Evolutionary conservation across 148 eudicot genomes (phyloP).

Genomic region (Pouteria glomerata): DNA sequence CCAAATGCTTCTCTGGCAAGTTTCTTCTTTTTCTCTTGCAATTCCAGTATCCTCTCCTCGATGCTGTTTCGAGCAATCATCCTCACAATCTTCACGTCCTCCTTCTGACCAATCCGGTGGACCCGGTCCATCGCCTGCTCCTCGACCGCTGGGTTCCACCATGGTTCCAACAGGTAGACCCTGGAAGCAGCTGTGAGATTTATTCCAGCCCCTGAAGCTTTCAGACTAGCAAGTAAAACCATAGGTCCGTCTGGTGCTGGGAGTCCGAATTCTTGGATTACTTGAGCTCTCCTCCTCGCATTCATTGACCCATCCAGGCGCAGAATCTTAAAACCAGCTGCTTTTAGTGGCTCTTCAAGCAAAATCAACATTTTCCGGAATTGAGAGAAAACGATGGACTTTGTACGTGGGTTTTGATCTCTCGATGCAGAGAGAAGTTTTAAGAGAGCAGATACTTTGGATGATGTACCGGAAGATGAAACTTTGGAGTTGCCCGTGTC

Average conservation of each 20-base stretch:
- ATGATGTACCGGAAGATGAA: conserved; percentile 34
- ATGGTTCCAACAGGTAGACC: conserved; percentile 83
- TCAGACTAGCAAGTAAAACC: conserved; percentile 78
- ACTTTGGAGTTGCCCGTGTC: conserved; percentile 18
- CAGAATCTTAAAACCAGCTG: conserved; percentile 67
- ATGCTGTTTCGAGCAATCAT: conserved; percentile 80
- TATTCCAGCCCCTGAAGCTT: conserved; percentile 82
- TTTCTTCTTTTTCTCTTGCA: conserved; percentile 79
- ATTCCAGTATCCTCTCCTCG: conserved; percentile 75
- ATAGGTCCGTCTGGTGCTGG: conserved; percentile 55
- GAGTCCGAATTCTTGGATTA: conserved; percentile 54
- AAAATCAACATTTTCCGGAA: conserved; percentile 70
- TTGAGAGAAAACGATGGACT: conserved; percentile 85
- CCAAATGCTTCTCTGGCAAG: conserved; percentile 72
- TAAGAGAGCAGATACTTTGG: conserved; percentile 63
- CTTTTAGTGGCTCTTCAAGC: conserved; percentile 76
- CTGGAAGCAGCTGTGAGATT: conserved; percentile 79
- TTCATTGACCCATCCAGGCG: conserved; percentile 89
- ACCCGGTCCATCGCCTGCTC: conserved; percentile 98
- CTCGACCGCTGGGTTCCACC: conserved; percentile 99
- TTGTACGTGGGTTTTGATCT: conserved; percentile 34
- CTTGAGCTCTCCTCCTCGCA: conserved; percentile 62
- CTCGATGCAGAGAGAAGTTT: conserved; percentile 58
- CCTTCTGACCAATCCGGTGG: conserved; percentile 83
- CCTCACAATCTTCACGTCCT: conserved; percentile 75